phyloP scores from a whole-genome alignment of 805 yeast species.

The Pichia phayaonensis region DNA sequence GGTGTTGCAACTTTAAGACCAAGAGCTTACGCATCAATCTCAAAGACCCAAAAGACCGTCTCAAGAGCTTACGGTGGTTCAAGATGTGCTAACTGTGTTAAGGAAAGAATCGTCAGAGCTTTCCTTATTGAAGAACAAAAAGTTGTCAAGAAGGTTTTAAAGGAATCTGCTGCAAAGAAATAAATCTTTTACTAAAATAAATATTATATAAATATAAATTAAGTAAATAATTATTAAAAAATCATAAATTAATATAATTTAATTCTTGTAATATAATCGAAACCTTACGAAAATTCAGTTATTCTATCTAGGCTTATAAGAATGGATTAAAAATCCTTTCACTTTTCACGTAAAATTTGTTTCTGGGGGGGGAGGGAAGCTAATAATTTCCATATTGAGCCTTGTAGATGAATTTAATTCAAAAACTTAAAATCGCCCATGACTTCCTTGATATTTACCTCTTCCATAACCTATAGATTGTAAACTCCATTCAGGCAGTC shows the following conservation, averaged over 20 bases:
- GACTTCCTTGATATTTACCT: too few relatives aligned
- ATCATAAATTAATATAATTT: conserved; percentile 11
- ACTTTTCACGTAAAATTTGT: too few relatives aligned
- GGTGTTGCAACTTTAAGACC: conserved; percentile 93
- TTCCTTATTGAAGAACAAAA: conserved; percentile 99
- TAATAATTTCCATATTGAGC: too few relatives aligned
- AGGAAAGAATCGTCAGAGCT: conserved; percentile 99
- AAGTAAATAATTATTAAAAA: neutral
- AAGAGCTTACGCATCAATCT: conserved; percentile 90
- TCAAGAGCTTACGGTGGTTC: conserved; percentile 99
- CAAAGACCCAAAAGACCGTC: conserved; percentile 96
- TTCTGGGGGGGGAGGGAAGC: too few relatives aligned
- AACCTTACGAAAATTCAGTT: too few relatives aligned
- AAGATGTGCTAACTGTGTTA: conserved; percentile 97
- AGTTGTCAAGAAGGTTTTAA: conserved; percentile 98
- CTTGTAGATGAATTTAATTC: too few relatives aligned
- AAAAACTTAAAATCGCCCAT: too few relatives aligned
- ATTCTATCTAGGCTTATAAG: too few relatives aligned
- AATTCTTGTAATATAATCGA: neutral
- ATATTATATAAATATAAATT: conserved; percentile 1
- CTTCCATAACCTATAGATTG: too few relatives aligned
- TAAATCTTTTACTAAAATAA: conserved; percentile 11
- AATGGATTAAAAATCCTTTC: too few relatives aligned
- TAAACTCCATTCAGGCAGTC: too few relatives aligned
- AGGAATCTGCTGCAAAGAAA: conserved; percentile 78